A percentile compares a stretch with the other conserved stretches of the same genome.
These are phyloP conservation scores for Pterocarpus macrocarpus DNA, from an alignment of 306 rosid species.

Conservation along the genomic window DNA sequence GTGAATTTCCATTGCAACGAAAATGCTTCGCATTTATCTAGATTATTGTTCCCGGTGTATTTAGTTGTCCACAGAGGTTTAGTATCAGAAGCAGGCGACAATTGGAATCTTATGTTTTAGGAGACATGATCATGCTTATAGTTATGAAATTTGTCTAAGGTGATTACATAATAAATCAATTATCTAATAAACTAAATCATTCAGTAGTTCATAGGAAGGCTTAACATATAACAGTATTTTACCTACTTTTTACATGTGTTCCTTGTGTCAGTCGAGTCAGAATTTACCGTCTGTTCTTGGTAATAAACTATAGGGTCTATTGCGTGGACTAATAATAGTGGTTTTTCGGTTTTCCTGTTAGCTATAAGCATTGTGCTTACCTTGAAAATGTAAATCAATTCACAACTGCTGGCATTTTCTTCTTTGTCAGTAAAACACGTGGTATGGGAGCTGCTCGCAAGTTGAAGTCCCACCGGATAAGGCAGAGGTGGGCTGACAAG, in stretches of 20 bases:
- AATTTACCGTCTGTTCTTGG: conserved; percentile 12
- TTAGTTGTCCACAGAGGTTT: not conserved
- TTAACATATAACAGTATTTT: not conserved
- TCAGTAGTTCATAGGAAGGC: not conserved
- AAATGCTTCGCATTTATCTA: not conserved
- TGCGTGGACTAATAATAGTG: not conserved
- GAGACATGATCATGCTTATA: conserved; percentile 1
- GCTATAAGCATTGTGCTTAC: not conserved
- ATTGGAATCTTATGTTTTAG: not conserved
- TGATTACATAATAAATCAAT: not conserved
- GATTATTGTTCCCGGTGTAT: not conserved
- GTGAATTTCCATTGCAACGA: not conserved
- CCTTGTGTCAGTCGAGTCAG: not conserved
- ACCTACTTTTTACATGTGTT: conserved; percentile 1
- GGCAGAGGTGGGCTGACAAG: conserved; percentile 79
- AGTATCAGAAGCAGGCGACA: not conserved
- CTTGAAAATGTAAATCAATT: not conserved
- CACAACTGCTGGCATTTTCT: conserved; percentile 5
- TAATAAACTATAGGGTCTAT: not conserved
- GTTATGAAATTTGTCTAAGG: conserved; percentile 3
- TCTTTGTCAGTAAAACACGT: conserved; percentile 60
- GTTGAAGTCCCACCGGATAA: conserved; percentile 72
- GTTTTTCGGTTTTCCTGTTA: not conserved
- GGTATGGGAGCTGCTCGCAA: conserved; percentile 81
- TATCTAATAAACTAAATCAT: not conserved